These are phyloP conservation scores for Carpinus viminea DNA, from an alignment of 306 rosid species.

Conservation along the genomic window DNA sequence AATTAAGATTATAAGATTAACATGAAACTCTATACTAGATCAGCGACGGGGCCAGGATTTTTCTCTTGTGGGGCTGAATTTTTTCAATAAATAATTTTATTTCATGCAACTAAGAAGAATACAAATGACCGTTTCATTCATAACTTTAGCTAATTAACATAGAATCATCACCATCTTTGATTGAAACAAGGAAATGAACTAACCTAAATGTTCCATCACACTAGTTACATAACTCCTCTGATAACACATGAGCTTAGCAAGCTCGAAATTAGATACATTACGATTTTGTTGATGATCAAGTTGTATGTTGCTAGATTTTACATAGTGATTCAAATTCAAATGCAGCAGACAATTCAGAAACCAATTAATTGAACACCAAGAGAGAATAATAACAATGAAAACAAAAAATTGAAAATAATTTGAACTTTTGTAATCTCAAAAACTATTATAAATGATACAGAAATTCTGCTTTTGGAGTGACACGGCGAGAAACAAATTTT, in stretches of 20 bases:
- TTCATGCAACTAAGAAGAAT: not conserved
- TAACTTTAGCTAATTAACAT: not conserved
- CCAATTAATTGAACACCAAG: no score
- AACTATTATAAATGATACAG: no score
- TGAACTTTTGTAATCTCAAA: no score
- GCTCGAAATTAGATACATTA: slow-evolving; percentile 97
- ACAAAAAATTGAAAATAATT: no score
- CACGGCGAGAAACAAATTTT: no score
- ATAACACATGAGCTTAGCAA: slow-evolving; percentile 85
- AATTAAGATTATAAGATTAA: not conserved
- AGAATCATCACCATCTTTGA: not conserved
- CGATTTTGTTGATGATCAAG: slow-evolving; percentile 84
- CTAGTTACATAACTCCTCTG: slow-evolving; percentile 90
- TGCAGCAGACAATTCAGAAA: no score
- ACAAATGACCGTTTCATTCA: not conserved
- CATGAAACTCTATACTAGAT: not conserved
- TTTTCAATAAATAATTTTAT: no score
- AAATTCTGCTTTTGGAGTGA: no score
- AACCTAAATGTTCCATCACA: slow-evolving; percentile 98
- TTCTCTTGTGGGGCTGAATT: no score
- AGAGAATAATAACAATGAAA: no score
- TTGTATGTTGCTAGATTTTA: slow-evolving; percentile 90
- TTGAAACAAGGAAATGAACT: slow-evolving; percentile 41
- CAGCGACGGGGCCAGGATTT: not conserved
- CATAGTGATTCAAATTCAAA: slow-evolving; percentile 24